These are phyloP conservation scores for Buddleja alternifolia DNA, from an alignment of 257 asterid genomes.

Conservation along the genomic window DNA sequence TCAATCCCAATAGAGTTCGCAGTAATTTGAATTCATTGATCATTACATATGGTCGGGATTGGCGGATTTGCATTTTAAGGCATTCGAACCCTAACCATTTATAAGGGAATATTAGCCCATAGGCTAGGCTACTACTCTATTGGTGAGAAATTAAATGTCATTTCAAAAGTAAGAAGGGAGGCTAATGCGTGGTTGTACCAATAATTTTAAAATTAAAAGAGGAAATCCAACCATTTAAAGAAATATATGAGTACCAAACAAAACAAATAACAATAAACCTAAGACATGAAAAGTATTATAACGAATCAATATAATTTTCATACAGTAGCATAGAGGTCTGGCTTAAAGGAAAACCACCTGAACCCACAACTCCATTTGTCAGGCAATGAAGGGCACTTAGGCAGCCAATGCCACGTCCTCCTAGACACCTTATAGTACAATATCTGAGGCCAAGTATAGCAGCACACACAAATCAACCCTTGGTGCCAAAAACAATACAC, in stretches of 20 bases:
- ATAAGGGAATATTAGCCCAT: too few species aligned
- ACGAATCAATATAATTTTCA: not conserved
- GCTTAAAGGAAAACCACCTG: conserved; percentile 78
- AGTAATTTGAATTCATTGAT: too few species aligned
- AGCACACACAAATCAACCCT: conserved; percentile 71
- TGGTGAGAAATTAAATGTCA: too few species aligned
- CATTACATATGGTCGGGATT: too few species aligned
- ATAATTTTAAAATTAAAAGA: too few species aligned
- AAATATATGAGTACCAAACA: not conserved
- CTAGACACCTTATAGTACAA: conserved; percentile 59
- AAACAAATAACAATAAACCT: not conserved
- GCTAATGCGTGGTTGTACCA: too few species aligned
- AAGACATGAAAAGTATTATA: not conserved
- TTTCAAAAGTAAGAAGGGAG: too few species aligned
- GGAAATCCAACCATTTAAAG: not conserved
- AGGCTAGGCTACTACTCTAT: too few species aligned
- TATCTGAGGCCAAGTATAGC: conserved; percentile 86
- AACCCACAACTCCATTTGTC: conserved; percentile 91
- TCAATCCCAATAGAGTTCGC: too few species aligned
- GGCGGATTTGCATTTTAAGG: too few species aligned
- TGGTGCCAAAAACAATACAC: conserved; percentile 82
- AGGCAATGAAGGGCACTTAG: conserved; percentile 70
- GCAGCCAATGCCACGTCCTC: conserved; percentile 87
- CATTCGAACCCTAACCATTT: too few species aligned
- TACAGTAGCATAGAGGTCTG: conserved; percentile 49